Conservation (phyloP, 441 rosid genomes). For the Melianthus villosus region DNA sequence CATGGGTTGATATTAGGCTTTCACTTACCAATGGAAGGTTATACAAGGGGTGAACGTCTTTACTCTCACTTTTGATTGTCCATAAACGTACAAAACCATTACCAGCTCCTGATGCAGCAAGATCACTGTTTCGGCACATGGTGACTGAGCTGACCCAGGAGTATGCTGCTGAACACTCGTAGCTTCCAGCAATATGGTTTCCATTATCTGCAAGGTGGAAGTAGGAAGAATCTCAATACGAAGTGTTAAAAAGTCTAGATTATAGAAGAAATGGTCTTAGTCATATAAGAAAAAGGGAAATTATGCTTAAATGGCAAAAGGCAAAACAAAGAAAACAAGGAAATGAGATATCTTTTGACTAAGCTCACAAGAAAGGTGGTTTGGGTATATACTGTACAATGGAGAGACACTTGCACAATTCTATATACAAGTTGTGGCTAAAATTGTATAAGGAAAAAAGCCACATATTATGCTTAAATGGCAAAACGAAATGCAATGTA, state of each 20-base stretch:
- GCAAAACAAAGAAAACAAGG: too few species aligned
- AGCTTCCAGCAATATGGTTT: conserved; percentile 12
- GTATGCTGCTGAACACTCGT: conserved; percentile 25
- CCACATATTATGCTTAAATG: too few species aligned
- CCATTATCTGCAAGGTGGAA: conserved; percentile 27
- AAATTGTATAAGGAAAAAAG: too few species aligned
- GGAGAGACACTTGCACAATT: too few species aligned
- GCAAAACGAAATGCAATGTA: too few species aligned
- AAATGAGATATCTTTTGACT: too few species aligned
- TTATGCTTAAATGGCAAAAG: too few species aligned
- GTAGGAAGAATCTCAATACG: conserved; percentile 3
- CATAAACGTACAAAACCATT: conserved; percentile 60
- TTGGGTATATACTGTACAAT: too few species aligned
- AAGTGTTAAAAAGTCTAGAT: background rate
- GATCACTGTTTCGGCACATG: conserved; percentile 75
- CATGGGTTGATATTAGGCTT: background rate
- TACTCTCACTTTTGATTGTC: conserved; percentile 41
- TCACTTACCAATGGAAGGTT: conserved; percentile 59
- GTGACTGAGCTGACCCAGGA: conserved; percentile 80
- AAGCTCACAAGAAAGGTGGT: too few species aligned
- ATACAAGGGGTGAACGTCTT: conserved; percentile 37
- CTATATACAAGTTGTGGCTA: too few species aligned
- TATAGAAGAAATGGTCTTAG: too few species aligned
- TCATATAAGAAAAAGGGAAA: too few species aligned
- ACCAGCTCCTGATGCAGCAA: conserved; percentile 96